These are phyloP conservation scores for Globisporangium emineosum DNA, from an alignment of 352 stramenopile species.

Conservation along the genomic window DNA sequence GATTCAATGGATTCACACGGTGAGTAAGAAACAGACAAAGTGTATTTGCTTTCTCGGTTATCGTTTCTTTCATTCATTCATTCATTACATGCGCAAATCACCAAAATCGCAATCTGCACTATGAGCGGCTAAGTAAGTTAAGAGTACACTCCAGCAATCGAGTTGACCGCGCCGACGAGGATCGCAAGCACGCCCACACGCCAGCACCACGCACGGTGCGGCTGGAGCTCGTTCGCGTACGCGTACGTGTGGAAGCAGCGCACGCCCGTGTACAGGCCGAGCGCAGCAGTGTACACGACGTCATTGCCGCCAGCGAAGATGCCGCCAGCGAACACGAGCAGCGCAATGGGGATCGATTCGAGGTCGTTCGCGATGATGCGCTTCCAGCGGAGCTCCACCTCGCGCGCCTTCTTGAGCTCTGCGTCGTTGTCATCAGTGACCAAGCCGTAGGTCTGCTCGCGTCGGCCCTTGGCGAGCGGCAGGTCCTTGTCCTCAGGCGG, in stretches of 20 bases:
- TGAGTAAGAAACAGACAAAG: too few relatives aligned
- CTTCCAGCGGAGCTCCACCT: conserved; percentile 36
- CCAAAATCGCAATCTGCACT: background rate
- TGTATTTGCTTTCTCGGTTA: background rate
- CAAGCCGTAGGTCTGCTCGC: conserved; percentile 29
- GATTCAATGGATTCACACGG: too few relatives aligned
- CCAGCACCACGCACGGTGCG: conserved; percentile 36
- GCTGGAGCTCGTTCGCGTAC: conserved; percentile 47
- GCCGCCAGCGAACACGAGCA: conserved; percentile 32
- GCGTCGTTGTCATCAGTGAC: conserved; percentile 21
- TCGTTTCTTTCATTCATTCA: background rate
- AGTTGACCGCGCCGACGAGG: conserved; percentile 28
- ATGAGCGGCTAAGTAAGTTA: background rate
- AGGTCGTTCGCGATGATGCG: conserved; percentile 47
- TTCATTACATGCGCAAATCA: background rate
- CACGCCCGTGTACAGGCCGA: conserved; percentile 33
- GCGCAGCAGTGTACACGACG: conserved; percentile 21
- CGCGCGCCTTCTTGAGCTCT: conserved; percentile 23
- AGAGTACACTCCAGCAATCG: conserved; percentile 18
- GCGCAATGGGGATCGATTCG: conserved; percentile 40
- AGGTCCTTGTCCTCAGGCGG: conserved; percentile 50
- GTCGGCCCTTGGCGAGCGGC: conserved; percentile 34
- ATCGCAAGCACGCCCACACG: conserved; percentile 28
- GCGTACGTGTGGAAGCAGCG: conserved; percentile 40
- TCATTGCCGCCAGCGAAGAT: conserved; percentile 32